Evolutionary conservation across 805 yeast genomes (phyloP), one percentile per base, ranked within the genome.

Genomic region (Maudiozyma pseudohumilis): DNA sequence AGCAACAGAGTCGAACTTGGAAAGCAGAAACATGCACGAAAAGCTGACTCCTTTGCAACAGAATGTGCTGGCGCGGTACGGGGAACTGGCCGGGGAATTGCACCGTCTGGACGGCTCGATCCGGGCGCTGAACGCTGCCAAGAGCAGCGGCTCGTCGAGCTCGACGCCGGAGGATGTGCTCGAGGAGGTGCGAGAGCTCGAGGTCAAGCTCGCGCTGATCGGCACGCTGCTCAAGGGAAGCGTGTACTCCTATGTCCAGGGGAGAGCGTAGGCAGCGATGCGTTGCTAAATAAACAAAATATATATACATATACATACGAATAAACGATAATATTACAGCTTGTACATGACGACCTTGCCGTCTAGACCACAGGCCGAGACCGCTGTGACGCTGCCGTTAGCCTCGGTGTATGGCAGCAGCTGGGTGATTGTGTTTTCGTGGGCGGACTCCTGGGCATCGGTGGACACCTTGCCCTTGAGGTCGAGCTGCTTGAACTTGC

Each of bases 401-500:
- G 65, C 48, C 40, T 64, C 71, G 39, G 64, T 63, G 46, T 61
- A 74, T 27, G 74, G 65, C 48, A 76, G 70, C 39, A 89, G 60
- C 35, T 75, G 72, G 38, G 81, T 74, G 56, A 92, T 80, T 25
- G 96, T 79, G 64, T 89, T 92, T 63, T 88, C 96, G 64, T 92
- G 97, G 41, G 84, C 74, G 12, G 95, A 86, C 27, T 65, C 70
- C 23, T 70, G 60, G 25, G 68, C 65, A 28, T 69, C 65, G 36
- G 64, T 61, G 39, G 61, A 68, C 36, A 74, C 74, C 40, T 83
- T 74, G 42, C 99, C 99, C 69, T 87, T 92, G 59, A 89, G 72
- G 64, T 92, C 99, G 72, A 92, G 67, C 61, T 89, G 95, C 62
- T 85, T 79, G 68, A 92, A 92, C 88, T 89, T 86, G 65, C 83